Evolutionary conservation across 257 asterid genomes (phyloP), one percentile per base, ranked within the genome.

Genomic region (Scutellaria baicalensis): DNA sequence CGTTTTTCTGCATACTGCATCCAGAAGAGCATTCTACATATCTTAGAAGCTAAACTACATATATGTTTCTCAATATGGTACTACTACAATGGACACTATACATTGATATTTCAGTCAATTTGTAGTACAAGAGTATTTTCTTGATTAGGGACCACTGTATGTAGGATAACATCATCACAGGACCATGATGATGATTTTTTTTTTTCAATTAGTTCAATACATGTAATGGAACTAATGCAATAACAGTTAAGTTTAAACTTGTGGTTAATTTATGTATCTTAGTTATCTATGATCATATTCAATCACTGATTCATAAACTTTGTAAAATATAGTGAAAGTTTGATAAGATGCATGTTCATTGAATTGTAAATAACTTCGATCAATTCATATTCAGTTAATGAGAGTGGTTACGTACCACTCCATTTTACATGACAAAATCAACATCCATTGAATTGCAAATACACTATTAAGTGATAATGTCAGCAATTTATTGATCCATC

Each of bases 1-100:
- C 89, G 89, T 75, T 83, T 87, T 69, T 89, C 97, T 59, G 77
- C 90, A 54, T 93, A 91, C 96, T 91, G 87, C 79, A 75, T 73
- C 70, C 39, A 64, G 44, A 60, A 76, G 35, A 69, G 23, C 60
- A 35, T 69, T 52, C 59, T 60, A 54, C 70, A 70, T 21, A 39
- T 20, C 62, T 9, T 21, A 31, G 43, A 74, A 79, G 64, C 67
- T 38, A 62, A 35, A 31, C 13, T 42, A 21, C 18, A 49, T 33
- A 52, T n/a, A 9, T 60, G 60, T 10, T 27, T 16, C 21, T 33
- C 8, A 50, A 49, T 13, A 11, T 54, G 11, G 12, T 39, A 51
- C 18, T 12, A 17, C 6, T 12, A 17, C 6, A 17, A 59, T 38
- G 14, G 38, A 49, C 33, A 54, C n/a, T 23, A 52, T 66, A 13